Evolutionary conservation across 139 green algal species (phyloP), one percentile per base, ranked within the genome.

Genomic region (Asterochloris sp.): DNA sequence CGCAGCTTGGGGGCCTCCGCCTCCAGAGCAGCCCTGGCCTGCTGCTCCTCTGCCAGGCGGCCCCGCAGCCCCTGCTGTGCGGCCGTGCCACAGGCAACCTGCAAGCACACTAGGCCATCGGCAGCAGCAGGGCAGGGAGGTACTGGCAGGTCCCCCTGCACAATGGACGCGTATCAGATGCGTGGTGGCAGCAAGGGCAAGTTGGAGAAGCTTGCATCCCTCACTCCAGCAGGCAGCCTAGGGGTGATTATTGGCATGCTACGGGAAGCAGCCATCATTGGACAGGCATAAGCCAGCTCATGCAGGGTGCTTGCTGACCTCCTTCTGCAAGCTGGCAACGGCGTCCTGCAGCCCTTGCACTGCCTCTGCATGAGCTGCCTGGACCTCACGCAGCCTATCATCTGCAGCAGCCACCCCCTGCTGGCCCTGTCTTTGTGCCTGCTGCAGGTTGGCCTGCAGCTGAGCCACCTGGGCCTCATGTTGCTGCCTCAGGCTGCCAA

Each of bases 391-490:
- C 66, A 71, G 23, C 71, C 71, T 38, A 2, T 1, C 71, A 76
- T 76, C 71, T 76, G n/a, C 26, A 8, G 16, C 21, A 66, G 75
- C 6, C 38, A 54, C 38, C 61, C 27, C 69, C n/a, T 78, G 73
- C 69, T 73, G 17, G 23, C 21, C 23, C 13, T 62, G 10, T 15
- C 16, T 61, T 15, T 74, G 77, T 19, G 24, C 28, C 21, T 83
- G 67, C 67, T 76, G 78, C 38, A 64, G 68, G 17, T 83, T n/a
- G 27, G 63, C 17, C 80, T 79, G 28, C n/a, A 79, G 16, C 38
- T 79, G 21, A 19, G 47, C 4, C 21, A 83, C 19, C 19, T 47
- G 38, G 11, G 76, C 21, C 23, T 27, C 12, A 23, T 81, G 77
- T 26, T 81, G 77, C 77, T 29, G 62, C 77, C 73, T 17, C 63